Evolutionary conservation across 2,329 filamentous ascomycete species (phyloP).

Genomic region (Xylaria sp.): DNA sequence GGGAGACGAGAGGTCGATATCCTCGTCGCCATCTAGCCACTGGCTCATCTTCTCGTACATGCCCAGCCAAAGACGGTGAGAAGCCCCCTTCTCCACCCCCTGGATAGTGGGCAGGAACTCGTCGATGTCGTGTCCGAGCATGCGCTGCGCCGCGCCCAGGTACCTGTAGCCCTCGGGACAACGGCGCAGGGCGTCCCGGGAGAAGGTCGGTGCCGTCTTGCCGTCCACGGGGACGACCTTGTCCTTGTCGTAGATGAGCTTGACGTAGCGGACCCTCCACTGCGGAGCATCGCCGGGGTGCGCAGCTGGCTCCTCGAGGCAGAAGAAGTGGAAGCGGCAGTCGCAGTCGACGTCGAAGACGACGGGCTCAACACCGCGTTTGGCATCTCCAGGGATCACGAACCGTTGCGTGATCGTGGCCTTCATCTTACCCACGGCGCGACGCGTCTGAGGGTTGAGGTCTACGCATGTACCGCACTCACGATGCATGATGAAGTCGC

Average conservation of each 20-base stretch:
- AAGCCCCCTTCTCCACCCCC: constrained; percentile 42
- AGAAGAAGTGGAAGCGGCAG: constrained; percentile 62
- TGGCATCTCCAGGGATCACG: constrained; percentile 39
- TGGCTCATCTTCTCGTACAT: constrained; percentile 56
- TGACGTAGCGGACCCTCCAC: constrained; percentile 59
- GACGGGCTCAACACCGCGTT: constrained; percentile 46
- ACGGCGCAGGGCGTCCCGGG: constrained; percentile 51
- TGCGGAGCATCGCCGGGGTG: constrained; percentile 27
- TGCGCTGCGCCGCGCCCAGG: constrained; percentile 59
- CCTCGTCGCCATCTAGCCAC: constrained; percentile 46
- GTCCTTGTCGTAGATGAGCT: constrained; percentile 63
- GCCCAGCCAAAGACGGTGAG: constrained; percentile 49
- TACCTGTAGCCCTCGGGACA: constrained; percentile 60
- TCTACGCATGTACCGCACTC: constrained; percentile 62
- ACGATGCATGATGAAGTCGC: constrained; percentile 68
- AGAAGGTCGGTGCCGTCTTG: constrained; percentile 52
- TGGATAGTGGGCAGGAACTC: constrained; percentile 54
- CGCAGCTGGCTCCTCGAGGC: constrained; percentile 47
- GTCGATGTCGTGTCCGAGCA: constrained; percentile 58
- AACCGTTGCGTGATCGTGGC: constrained; percentile 65
- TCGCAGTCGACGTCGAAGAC: constrained; percentile 63
- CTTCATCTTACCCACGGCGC: constrained; percentile 65
- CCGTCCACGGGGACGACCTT: constrained; percentile 60
- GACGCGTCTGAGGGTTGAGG: constrained; percentile 52
- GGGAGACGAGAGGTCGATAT: constrained; percentile 45